Conservation (phyloP, 2,329 filamentous ascomycete species). For the Penicillium sp. region DNA sequence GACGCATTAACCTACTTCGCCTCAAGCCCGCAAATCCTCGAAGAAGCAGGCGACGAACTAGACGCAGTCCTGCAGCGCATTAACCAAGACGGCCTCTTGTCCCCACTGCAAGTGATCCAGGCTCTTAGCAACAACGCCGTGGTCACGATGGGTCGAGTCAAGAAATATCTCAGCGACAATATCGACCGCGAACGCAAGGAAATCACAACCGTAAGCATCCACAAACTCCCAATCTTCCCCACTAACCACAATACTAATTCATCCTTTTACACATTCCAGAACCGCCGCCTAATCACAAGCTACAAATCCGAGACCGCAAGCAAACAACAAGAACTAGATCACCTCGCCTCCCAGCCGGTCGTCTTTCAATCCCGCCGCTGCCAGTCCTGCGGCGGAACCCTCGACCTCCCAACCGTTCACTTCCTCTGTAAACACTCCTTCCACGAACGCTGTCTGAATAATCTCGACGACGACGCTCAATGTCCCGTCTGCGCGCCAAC, state of each 20-base stretch:
- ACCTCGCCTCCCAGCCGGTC: slow-evolving; percentile 74
- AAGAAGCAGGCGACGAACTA: slow-evolving; percentile 85
- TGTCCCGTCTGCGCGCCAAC: slow-evolving; percentile 82
- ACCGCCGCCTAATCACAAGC: slow-evolving; percentile 75
- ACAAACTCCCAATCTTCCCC: not conserved
- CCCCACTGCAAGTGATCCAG: slow-evolving; percentile 93
- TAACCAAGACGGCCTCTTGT: slow-evolving; percentile 87
- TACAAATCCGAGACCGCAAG: slow-evolving; percentile 80
- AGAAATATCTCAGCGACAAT: slow-evolving; percentile 83
- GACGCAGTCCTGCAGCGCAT: slow-evolving; percentile 79
- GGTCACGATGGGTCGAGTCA: slow-evolving; percentile 96
- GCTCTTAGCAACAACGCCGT: slow-evolving; percentile 76
- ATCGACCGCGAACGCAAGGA: slow-evolving; percentile 86
- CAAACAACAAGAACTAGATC: slow-evolving; percentile 74
- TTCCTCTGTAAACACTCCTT: slow-evolving; percentile 97
- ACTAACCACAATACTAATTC: slow-evolving; percentile 2
- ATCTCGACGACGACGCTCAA: slow-evolving; percentile 65
- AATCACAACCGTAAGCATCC: slow-evolving; percentile 59
- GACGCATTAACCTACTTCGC: slow-evolving; percentile 92
- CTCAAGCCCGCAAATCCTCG: slow-evolving; percentile 74
- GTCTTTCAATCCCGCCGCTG: slow-evolving; percentile 91
- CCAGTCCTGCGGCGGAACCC: slow-evolving; percentile 70
- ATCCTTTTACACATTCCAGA: slow-evolving; percentile 48
- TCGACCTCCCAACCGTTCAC: slow-evolving; percentile 89
- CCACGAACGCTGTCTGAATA: slow-evolving; percentile 83